phyloP scores from a whole-genome alignment of 371 early-diverging fungal species.

The Apophysomyces elegans region DNA sequence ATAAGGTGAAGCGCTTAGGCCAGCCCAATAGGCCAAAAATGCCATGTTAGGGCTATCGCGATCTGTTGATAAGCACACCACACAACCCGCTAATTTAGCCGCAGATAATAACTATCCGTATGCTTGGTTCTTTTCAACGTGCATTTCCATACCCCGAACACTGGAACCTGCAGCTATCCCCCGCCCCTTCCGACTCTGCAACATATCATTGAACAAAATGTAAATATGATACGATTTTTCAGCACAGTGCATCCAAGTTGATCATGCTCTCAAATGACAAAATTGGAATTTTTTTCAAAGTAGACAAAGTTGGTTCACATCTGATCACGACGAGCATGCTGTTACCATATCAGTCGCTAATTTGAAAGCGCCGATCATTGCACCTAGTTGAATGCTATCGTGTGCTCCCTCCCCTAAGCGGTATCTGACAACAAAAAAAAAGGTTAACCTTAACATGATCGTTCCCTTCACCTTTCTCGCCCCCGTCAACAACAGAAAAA shows the following conservation, averaged over 20 bases:
- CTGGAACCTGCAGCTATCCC: too few species aligned
- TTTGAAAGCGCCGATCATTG: constrained; percentile 82
- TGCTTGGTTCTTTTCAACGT: too few species aligned
- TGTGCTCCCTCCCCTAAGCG: constrained; percentile 80
- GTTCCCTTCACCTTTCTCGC: too few species aligned
- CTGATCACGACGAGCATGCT: neutral
- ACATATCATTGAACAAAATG: too few species aligned
- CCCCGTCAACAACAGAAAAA: too few species aligned
- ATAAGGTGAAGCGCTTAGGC: neutral
- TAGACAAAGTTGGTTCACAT: neutral
- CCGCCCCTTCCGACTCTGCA: too few species aligned
- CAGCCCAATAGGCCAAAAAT: neutral
- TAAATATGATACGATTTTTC: too few species aligned
- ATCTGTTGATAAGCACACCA: neutral
- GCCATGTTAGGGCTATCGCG: neutral
- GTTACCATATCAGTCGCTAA: constrained; percentile 69
- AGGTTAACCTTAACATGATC: constrained; percentile 3
- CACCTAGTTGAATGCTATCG: constrained; percentile 83
- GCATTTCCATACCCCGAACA: too few species aligned
- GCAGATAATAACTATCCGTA: too few species aligned
- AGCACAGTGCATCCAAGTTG: too few species aligned
- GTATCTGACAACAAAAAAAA: constrained; percentile 47
- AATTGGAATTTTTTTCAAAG: neutral
- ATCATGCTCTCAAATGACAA: too few species aligned
- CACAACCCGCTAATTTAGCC: neutral